Percentiles rank a stretch among this genome's conserved stretches.
Conservation (phyloP, 2,329 filamentous ascomycete species). For the Aspergillus quadricinctus region DNA sequence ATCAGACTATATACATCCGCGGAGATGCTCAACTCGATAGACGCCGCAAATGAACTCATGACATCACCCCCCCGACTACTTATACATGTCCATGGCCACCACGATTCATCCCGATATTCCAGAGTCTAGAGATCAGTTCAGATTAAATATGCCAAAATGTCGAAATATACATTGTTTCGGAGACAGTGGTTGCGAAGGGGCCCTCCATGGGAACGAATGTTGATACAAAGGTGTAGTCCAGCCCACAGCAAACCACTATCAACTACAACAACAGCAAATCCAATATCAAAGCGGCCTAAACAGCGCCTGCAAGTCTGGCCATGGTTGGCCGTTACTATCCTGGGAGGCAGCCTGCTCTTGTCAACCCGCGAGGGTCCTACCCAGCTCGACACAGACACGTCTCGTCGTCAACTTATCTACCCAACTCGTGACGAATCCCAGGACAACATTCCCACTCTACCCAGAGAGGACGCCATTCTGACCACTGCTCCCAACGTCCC, state of each 20-base stretch:
- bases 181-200: neutral
- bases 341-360: neutral
- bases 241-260: neutral
- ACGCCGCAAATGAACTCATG: neutral
- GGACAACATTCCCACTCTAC: conserved; percentile 10
- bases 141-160: too few species aligned
- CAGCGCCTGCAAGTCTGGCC: neutral
- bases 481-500: conserved; percentile 29
- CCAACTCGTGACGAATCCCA: neutral
- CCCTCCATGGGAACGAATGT: neutral
- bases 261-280: neutral
- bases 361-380: neutral
- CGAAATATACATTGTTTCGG: neutral
- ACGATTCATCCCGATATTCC: neutral
- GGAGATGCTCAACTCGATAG: neutral
- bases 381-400: neutral
- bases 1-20: neutral
- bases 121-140: too few species aligned
- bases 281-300: neutral
- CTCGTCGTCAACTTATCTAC: neutral
- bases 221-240: neutral
- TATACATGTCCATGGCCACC: neutral
- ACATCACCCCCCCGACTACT: neutral
- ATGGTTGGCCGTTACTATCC: neutral
- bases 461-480: conserved; percentile 25